Evolutionary conservation across 345 rosid genomes (phyloP), one percentile per base, ranked within the genome.

Genomic region (Eucalyptus pauciflora): DNA sequence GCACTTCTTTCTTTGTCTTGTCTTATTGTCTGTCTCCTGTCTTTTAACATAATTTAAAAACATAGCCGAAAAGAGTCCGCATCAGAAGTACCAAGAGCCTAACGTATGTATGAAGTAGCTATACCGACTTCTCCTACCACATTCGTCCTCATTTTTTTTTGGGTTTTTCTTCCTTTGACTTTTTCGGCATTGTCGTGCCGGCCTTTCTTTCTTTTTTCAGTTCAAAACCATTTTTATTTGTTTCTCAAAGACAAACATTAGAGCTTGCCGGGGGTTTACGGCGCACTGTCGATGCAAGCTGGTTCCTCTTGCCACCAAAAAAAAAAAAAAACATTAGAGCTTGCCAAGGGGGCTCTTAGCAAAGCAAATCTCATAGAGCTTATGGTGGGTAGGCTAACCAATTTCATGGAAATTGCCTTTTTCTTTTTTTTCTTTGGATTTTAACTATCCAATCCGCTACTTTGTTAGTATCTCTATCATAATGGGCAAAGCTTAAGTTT

Each of bases 181-280:
- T 33, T 69, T 69, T 69, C 7, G 2, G 45, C 45, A 9, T 69
- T 10, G 43, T 3, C 25, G 45, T 69, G 45, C 80, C 10, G 2
- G 18, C 31, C 0, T 18, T 52, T 13, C 13, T 12, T 62, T 2
- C 14, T 10, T 17, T 17, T 15, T 7, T 0, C 0, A 1, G 22
- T 41, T 71, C 8, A 13, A 71, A 71, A 71, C 4, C 27, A 10
- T 18, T 33, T 37, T 71, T 18, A 71, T 71, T 18, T 18, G 14
- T 37, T 37, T 71, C 45, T 71, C 25, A 37, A 71, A 33, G 4
- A 69, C 16, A 33, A 69, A 33, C 81, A 17, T 69, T 41, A 9
- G 4, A 16, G 24, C 12, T n/a, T 24, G 45, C 45, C 45, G 13
- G 6, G 6, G 37, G 37, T 3, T 33, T 33, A 33, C 37, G 37